These are phyloP conservation scores for Lipomyces lipofer DNA, from an alignment of 805 yeast genomes.

Conservation along the genomic window DNA sequence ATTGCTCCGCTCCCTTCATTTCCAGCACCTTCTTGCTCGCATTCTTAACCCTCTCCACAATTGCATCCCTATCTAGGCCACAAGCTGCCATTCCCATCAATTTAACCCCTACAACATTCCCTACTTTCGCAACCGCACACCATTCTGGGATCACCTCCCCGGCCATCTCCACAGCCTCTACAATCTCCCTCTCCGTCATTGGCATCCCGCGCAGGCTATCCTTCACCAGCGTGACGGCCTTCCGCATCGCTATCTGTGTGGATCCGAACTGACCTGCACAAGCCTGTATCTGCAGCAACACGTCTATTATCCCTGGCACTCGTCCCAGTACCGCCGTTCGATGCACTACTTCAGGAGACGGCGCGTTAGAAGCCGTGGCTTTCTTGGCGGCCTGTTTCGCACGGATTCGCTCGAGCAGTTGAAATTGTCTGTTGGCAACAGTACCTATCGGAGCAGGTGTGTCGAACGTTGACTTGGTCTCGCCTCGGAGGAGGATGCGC, in stretches of 20 bases:
- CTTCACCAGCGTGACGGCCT: not conserved
- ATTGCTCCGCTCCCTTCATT: too few relatives aligned
- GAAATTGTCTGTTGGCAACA: not conserved
- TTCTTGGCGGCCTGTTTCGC: not conserved
- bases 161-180: not conserved
- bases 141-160: conserved; percentile 3
- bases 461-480: not conserved
- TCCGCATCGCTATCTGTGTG: not conserved
- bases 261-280: not conserved
- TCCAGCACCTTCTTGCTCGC: too few relatives aligned
- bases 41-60: too few relatives aligned
- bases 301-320: conserved; percentile 1
- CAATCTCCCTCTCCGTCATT: not conserved
- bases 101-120: not conserved
- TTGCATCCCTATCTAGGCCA: not conserved
- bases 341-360: not conserved
- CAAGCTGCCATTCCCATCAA: not conserved
- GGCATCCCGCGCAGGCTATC: not conserved
- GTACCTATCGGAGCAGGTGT: too few relatives aligned
- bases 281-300: not conserved
- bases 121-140: not conserved
- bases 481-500: not conserved
- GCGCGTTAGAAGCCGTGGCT: not conserved
- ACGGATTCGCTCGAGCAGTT: conserved; percentile 2
- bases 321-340: not conserved